Conservation (phyloP, 306 rosid species). For the Glycyrrhiza uralensis region DNA sequence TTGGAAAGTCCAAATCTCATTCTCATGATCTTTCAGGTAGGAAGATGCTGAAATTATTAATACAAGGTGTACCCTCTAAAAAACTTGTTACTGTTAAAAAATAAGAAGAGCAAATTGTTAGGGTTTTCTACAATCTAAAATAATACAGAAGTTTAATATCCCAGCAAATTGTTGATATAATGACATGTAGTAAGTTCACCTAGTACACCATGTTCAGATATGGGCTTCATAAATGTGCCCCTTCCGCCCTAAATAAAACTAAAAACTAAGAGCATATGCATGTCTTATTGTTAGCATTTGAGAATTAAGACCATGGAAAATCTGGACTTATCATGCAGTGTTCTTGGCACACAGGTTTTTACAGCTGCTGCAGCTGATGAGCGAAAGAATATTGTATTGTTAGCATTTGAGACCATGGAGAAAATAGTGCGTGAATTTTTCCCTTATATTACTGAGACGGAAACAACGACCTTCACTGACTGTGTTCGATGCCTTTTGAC, state of each 20-base stretch:
- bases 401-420: conserved; percentile 99
- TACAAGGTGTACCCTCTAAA: not conserved
- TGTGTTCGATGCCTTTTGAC: conserved; percentile 95
- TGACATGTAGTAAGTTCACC: not conserved
- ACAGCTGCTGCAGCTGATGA: conserved; percentile 97
- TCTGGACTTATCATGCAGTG: conserved; percentile 31
- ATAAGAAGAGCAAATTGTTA: too few species aligned
- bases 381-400: conserved; percentile 80
- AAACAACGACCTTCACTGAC: conserved; percentile 87
- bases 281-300: conserved; percentile 11
- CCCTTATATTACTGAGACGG: conserved; percentile 99
- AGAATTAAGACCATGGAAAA: conserved; percentile 11
- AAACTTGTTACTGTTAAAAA: conserved; percentile 2
- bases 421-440: conserved; percentile 96
- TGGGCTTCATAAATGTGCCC: not conserved
- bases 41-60: not conserved
- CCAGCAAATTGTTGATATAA: conserved; percentile 16
- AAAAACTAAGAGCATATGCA: not conserved
- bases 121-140: not conserved
- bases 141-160: not conserved
- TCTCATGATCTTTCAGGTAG: not conserved
- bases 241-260: conserved; percentile 4
- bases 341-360: conserved; percentile 69
- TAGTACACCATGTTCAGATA: conserved; percentile 12
- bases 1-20: conserved; percentile 1